phyloP scores from a whole-genome alignment of 1,284 basidiomycete genomes.

The Austropuccinia psidii region DNA sequence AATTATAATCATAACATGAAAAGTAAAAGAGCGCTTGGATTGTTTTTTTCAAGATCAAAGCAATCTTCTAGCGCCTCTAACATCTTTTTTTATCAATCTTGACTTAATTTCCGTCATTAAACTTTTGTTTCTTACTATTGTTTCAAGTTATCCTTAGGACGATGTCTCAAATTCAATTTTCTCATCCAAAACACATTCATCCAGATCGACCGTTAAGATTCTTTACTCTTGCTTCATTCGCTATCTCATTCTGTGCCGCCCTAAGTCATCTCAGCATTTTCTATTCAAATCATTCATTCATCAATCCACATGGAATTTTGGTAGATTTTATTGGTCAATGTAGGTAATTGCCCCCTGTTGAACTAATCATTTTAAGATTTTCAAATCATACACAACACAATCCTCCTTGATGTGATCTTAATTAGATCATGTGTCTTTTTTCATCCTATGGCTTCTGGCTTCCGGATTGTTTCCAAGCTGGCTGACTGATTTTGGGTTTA shows the following conservation, averaged over 20 bases:
- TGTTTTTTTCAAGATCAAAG: not conserved
- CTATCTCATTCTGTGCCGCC: slow-evolving; percentile 1
- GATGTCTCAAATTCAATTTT: slow-evolving; percentile 18
- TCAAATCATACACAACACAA: not conserved
- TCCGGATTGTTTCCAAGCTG: too few relatives aligned
- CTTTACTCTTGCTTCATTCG: slow-evolving; percentile 4
- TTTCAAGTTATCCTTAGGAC: slow-evolving; percentile 9
- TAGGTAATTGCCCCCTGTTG: too few relatives aligned
- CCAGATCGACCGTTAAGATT: slow-evolving; percentile 17
- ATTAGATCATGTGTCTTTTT: too few relatives aligned
- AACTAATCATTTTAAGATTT: too few relatives aligned
- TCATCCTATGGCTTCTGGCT: too few relatives aligned
- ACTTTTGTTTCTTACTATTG: not conserved
- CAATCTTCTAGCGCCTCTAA: not conserved
- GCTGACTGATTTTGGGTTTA: too few relatives aligned
- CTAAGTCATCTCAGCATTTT: not conserved
- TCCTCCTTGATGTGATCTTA: too few relatives aligned
- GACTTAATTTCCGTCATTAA: not conserved
- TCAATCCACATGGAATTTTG: slow-evolving; percentile 5
- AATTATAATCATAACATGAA: too few relatives aligned
- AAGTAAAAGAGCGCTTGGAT: too few relatives aligned
- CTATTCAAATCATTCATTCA: not conserved
- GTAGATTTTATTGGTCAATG: slow-evolving; percentile 24
- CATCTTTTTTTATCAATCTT: not conserved
- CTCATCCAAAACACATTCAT: slow-evolving; percentile 22